phyloP scores from a whole-genome alignment of 106 monocot genomes.

The Amphibolis antarctica region DNA sequence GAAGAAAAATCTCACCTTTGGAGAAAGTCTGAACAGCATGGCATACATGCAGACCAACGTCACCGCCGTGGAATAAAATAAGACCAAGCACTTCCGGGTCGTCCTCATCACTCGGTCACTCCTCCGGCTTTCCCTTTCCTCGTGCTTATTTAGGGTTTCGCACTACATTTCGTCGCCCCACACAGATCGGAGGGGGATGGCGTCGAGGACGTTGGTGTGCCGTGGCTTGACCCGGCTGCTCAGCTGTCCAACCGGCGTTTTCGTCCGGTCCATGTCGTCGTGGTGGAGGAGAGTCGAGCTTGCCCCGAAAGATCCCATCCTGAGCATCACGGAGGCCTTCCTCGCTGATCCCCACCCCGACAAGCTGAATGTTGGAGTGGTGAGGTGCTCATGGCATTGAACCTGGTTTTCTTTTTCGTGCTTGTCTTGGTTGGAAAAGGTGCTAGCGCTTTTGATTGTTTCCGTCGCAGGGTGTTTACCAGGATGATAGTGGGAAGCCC shows the following conservation, averaged over 20 bases:
- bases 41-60: too few species aligned
- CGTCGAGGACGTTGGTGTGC: slow-evolving; percentile 15
- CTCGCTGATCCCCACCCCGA: slow-evolving; percentile 79
- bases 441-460: not conserved
- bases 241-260: not conserved
- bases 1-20: too few species aligned
- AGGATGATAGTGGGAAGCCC: slow-evolving; percentile 93
- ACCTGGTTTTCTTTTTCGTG: not conserved
- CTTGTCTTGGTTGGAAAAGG: not conserved
- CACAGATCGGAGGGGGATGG: slow-evolving; percentile 15
- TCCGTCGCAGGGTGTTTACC: slow-evolving; percentile 74
- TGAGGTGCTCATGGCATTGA: not conserved
- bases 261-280: slow-evolving; percentile 47
- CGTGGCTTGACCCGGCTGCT: slow-evolving; percentile 6
- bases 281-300: slow-evolving; percentile 79
- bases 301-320: slow-evolving; percentile 86
- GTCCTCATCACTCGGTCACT: too few species aligned
- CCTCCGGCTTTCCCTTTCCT: too few species aligned
- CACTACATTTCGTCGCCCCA: too few species aligned
- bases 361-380: slow-evolving; percentile 77
- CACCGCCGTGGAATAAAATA: too few species aligned
- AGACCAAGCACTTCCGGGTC: too few species aligned
- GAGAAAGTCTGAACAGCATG: too few species aligned
- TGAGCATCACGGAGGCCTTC: slow-evolving; percentile 97
- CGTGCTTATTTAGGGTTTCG: too few species aligned